phyloP scores from a whole-genome alignment of 495 filamentous ascomycete genomes.

The Talaromyces trachyspermus region DNA sequence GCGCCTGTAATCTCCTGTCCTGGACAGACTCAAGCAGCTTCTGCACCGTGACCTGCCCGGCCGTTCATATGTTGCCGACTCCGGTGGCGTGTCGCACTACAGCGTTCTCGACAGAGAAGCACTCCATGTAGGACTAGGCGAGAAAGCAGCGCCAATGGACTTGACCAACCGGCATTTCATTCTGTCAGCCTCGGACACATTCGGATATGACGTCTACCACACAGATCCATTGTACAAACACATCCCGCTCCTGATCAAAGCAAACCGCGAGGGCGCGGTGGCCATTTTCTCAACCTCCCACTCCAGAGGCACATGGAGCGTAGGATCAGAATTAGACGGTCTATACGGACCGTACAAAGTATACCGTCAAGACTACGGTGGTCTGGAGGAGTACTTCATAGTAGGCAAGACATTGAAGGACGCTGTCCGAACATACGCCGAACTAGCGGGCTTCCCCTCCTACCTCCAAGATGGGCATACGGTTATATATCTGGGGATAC shows the following conservation, averaged over 20 bases:
- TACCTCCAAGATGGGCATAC: slow-evolving; percentile 61
- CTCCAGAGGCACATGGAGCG: slow-evolving; percentile 51
- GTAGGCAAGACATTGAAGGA: slow-evolving; percentile 57
- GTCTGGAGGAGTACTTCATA: slow-evolving; percentile 62
- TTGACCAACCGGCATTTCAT: slow-evolving; percentile 57
- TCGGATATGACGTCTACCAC: slow-evolving; percentile 61
- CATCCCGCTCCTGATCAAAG: slow-evolving; percentile 60
- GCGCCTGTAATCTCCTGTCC: slow-evolving; percentile 51
- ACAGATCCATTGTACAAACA: slow-evolving; percentile 70
- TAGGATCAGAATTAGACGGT: slow-evolving; percentile 65
- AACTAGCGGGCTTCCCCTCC: slow-evolving; percentile 57
- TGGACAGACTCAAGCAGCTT: slow-evolving; percentile 40
- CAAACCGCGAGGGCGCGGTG: slow-evolving; percentile 50
- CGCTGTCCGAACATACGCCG: slow-evolving; percentile 55
- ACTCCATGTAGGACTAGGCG: slow-evolving; percentile 60
- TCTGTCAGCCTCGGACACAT: slow-evolving; percentile 60
- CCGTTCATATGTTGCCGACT: slow-evolving; percentile 55
- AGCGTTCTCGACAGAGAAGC: slow-evolving; percentile 47
- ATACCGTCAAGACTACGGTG: slow-evolving; percentile 62
- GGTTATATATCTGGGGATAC: slow-evolving; percentile 65
- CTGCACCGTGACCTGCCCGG: slow-evolving; percentile 52
- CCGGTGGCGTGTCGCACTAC: slow-evolving; percentile 52
- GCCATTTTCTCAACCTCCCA: slow-evolving; percentile 62
- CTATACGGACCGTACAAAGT: slow-evolving; percentile 65
- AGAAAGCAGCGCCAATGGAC: slow-evolving; percentile 65